A percentile compares a stretch with the other conserved stretches of the same genome.
phyloP scores from a whole-genome alignment of 495 filamentous ascomycete genomes.

The Penicillium lagena region DNA sequence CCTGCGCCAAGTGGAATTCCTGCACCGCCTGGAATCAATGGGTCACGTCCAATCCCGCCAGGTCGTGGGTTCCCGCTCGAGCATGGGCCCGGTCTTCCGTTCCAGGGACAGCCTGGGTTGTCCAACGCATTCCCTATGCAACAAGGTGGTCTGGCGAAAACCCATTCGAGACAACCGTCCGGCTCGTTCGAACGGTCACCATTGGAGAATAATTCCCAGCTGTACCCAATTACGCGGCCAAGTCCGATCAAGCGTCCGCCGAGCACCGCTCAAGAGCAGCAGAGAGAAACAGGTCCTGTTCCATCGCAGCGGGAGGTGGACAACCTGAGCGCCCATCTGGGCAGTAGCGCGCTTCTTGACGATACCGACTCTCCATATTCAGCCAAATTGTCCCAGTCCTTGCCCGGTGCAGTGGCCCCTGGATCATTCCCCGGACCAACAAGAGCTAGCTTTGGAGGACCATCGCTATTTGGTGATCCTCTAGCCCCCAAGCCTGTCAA shows the following conservation, averaged over 20 bases:
- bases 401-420: slow-evolving; percentile 29
- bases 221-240: slow-evolving; percentile 69
- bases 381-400: slow-evolving; percentile 33
- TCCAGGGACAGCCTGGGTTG: slow-evolving; percentile 28
- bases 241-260: slow-evolving; percentile 83
- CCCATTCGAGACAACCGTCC: slow-evolving; percentile 57
- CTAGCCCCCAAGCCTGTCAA: slow-evolving; percentile 12
- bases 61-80: slow-evolving; percentile 60
- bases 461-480: slow-evolving; percentile 46
- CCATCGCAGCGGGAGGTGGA: slow-evolving; percentile 50
- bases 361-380: slow-evolving; percentile 56
- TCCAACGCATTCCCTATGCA: slow-evolving; percentile 27
- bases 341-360: slow-evolving; percentile 88
- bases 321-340: slow-evolving; percentile 75
- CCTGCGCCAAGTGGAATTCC: slow-evolving; percentile 51
- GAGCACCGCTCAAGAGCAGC: slow-evolving; percentile 60
- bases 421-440: slow-evolving; percentile 29
- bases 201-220: slow-evolving; percentile 33
- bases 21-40: slow-evolving; percentile 53
- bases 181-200: slow-evolving; percentile 49
- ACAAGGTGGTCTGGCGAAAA: slow-evolving; percentile 30
- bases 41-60: slow-evolving; percentile 50
- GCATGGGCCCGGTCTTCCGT: slow-evolving; percentile 29
- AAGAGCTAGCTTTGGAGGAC: slow-evolving; percentile 40
- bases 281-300: slow-evolving; percentile 30